These are phyloP conservation scores for Starmerella lactis-condensi DNA, from an alignment of 805 yeast species.

Conservation along the genomic window DNA sequence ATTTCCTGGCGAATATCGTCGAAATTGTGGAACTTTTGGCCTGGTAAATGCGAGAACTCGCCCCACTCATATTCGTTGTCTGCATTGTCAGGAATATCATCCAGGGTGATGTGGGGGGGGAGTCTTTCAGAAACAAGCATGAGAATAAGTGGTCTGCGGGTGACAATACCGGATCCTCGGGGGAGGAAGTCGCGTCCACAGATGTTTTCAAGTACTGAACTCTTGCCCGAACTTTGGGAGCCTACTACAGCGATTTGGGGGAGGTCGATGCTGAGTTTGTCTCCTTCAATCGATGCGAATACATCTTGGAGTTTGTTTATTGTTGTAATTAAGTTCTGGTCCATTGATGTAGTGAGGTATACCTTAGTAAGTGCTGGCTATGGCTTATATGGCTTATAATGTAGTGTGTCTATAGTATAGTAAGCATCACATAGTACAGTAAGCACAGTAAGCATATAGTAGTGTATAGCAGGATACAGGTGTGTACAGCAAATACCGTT, in stretches of 20 bases:
- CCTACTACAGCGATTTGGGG: constrained; percentile 95
- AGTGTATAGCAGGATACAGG: too few species aligned
- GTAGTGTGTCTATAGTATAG: too few species aligned
- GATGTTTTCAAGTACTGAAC: constrained; percentile 75
- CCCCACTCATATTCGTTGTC: constrained; percentile 68
- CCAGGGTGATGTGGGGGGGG: constrained; percentile 18
- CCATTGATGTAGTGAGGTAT: constrained; percentile 28
- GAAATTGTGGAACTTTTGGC: constrained; percentile 70
- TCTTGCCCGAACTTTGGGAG: constrained; percentile 76
- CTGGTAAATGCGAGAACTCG: constrained; percentile 84
- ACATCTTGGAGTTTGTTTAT: constrained; percentile 87
- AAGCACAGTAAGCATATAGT: too few species aligned
- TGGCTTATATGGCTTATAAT: not conserved
- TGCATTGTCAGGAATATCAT: constrained; percentile 15
- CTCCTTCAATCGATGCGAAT: constrained; percentile 88
- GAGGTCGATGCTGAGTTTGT: constrained; percentile 78
- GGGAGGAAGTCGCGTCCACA: constrained; percentile 85
- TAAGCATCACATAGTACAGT: too few species aligned
- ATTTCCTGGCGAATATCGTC: constrained; percentile 79
- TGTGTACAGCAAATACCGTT: too few species aligned
- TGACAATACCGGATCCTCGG: constrained; percentile 82
- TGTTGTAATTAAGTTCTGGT: constrained; percentile 55
- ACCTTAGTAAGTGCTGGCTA: not conserved
- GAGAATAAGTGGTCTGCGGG: constrained; percentile 69
- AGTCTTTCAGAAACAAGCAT: constrained; percentile 43